Percentiles rank a stretch among this genome's conserved stretches.
Evolutionary conservation across 2,329 filamentous ascomycete genomes (phyloP).

Genomic region (Penicillium capsulatum): DNA sequence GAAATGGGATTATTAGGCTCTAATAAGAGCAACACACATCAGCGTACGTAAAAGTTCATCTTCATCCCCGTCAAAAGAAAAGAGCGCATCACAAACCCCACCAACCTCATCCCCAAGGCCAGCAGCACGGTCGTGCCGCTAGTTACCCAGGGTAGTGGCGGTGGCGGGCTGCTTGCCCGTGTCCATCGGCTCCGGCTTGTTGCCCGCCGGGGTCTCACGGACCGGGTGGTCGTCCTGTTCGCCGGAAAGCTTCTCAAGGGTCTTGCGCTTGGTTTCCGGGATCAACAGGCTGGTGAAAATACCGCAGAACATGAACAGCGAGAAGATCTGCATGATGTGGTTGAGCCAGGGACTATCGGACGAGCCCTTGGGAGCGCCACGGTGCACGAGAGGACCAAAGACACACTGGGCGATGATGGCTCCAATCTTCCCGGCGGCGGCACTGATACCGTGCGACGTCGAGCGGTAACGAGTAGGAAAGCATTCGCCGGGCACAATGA

Average conservation of each 20-base stretch:
- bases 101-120: too few species aligned
- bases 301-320: constrained; percentile 74
- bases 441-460: constrained; percentile 63
- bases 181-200: constrained; percentile 25
- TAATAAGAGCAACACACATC: too few species aligned
- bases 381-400: constrained; percentile 59
- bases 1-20: too few species aligned
- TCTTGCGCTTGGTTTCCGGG: constrained; percentile 70
- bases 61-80: too few species aligned
- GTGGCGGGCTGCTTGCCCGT: background rate
- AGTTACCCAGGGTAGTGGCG: background rate
- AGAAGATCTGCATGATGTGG: constrained; percentile 72
- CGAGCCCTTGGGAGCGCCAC: constrained; percentile 50
- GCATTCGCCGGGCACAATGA: constrained; percentile 61
- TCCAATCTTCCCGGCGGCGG: constrained; percentile 63
- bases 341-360: constrained; percentile 62
- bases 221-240: constrained; percentile 44
- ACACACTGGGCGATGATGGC: constrained; percentile 65
- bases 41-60: too few species aligned
- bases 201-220: constrained; percentile 40
- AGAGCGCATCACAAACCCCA: too few species aligned
- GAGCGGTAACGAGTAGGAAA: constrained; percentile 62
- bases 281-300: constrained; percentile 66
- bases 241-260: constrained; percentile 66
- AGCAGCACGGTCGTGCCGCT: too few species aligned